Evolutionary conservation across 2,329 filamentous ascomycete species (phyloP), one percentile per base, ranked within the genome.

Genomic region (Fusarium buharicum): DNA sequence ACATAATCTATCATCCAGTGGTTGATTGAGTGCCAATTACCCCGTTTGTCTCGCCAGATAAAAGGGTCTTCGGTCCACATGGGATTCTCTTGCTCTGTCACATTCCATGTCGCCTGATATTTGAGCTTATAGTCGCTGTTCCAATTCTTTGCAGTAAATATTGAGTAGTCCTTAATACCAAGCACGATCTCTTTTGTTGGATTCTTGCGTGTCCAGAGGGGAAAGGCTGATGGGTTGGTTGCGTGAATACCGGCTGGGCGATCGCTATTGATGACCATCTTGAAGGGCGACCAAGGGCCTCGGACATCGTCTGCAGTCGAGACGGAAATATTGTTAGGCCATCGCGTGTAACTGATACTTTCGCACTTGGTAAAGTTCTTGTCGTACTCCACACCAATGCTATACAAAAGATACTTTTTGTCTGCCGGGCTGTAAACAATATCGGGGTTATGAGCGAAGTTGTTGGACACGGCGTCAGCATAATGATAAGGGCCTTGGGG

Each of bases 381-480:
- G 2, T 50, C 45, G n/a, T 65, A 5, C 14, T 63, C 49, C 0
- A 66, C 50, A 0, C 80, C 81, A 34, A 82, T 83, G 18, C 74
- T 73, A 55, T 81, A 81, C 1, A 83, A 59, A 0, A 83, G 64
- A 37, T 80, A 83, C 17, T 72, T 73, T 2, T 73, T 33, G n/a
- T 83, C 79, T 0, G 75, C 76, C 0, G 75, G 76, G 28, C 77
- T 81, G 63, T 76, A 82, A 0, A 82, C 64, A 1, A 77, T 73
- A 1, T 77, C 78, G 1, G 79, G 78, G 30, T 83, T 83, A 53
- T 83, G 81, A 1, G 74, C 75, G 37, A 83, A 83, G 3, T 75
- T 76, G 3, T 72, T 69, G 3, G 75, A 74, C 0, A 83, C 67
- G 6, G 75, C 73, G 14, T 79, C 73, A 0, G 72, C 75, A 49